A percentile compares a stretch with the other conserved stretches of the same genome.
Evolutionary conservation across 108 stramenopile genomes (phyloP).

Genomic region (Cyclotella cryptica): DNA sequence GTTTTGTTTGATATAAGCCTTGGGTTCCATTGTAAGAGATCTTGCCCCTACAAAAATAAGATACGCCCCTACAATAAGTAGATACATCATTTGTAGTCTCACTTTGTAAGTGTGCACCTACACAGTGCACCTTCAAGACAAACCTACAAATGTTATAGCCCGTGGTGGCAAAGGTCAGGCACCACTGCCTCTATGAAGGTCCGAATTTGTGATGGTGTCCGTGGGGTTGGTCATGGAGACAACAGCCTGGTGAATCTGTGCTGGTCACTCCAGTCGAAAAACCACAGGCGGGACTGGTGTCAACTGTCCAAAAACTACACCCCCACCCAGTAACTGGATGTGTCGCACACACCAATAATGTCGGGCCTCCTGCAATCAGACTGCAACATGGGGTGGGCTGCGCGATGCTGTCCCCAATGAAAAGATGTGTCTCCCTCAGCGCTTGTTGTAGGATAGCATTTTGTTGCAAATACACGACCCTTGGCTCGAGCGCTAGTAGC

Average conservation of each 20-base stretch:
- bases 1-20: too few relatives aligned
- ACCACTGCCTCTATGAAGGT: not conserved
- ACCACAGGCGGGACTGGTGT: not conserved
- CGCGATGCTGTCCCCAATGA: not conserved
- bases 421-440: not conserved
- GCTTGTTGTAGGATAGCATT: not conserved
- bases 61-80: too few relatives aligned
- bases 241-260: not conserved
- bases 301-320: not conserved
- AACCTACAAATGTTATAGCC: too few relatives aligned
- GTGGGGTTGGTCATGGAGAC: not conserved
- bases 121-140: too few relatives aligned
- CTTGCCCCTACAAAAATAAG: too few relatives aligned
- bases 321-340: not conserved
- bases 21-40: too few relatives aligned
- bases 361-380: not conserved
- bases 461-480: not conserved
- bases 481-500: conserved; percentile 37
- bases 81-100: too few relatives aligned
- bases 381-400: not conserved
- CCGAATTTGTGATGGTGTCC: not conserved
- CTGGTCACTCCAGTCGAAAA: not conserved
- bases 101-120: too few relatives aligned
- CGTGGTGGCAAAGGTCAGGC: too few relatives aligned
- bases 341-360: not conserved